Evolutionary conservation across 257 asterid species (phyloP), one percentile per base, ranked within the genome.

Genomic region (Solanum chiquidenum): DNA sequence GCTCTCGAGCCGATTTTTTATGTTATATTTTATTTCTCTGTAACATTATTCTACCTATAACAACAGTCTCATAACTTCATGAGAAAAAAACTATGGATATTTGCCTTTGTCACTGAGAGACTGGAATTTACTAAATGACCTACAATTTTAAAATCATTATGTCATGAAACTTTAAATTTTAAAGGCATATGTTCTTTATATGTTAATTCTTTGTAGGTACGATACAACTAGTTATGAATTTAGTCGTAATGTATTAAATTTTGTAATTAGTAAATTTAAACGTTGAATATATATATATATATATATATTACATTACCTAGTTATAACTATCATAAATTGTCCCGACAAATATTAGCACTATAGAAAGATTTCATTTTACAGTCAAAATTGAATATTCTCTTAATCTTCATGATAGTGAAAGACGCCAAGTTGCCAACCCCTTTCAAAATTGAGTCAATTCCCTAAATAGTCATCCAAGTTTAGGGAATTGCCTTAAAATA

Each of bases 1-100:
- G 1, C 27, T 58, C 2, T 21, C 12, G 12, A 58, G 0, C 0
- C 1, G 0, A 8, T 21, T 21, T 58, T 21, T 58, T 3, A 21
- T 58, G 12, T 58, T 58, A 58, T 58, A 58, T 58, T 23, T 58
- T 58, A 58, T 1, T 58, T 58, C 6, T 58, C 0, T 58, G 0
- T 58, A 21, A 58, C 27, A 21, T 21, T 21, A 58, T 58, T 58
- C 27, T 58, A 21, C 12, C 62, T 52, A 52, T 58, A 21, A 8
- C 1, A 58, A 21, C 0, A 1, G 2, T 21, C 27, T 58, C 12
- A 58, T 21, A 3, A 21, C 27, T 52, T 52, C 23, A 7, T 2
- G 1, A 58, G 12, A 58, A 58, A 58, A 52, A 58, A 21, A 21
- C 12, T 58, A 6, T 55, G 4, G 0, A 58, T 58, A 7, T 21